Evolutionary conservation across 495 filamentous ascomycete genomes (phyloP).

Genomic region (Podospora pseudocomata): DNA sequence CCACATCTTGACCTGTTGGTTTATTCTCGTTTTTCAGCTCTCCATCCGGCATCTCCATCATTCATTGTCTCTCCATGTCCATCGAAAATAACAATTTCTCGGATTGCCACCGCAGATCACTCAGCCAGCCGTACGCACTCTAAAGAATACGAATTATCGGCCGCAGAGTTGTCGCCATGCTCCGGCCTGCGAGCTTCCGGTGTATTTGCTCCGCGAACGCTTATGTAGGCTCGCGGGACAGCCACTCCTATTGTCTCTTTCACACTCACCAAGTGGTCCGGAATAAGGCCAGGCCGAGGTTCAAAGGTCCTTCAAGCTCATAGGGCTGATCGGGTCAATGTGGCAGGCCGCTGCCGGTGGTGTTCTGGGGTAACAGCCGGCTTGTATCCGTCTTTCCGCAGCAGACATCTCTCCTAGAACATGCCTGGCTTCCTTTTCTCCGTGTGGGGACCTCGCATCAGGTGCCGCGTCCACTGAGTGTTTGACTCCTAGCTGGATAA

Average conservation of each 20-base stretch:
- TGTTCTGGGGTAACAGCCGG: constrained; percentile 1
- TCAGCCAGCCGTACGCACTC: background rate
- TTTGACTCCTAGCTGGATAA: background rate
- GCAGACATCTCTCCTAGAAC: background rate
- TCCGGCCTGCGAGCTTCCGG: background rate
- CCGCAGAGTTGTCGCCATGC: background rate
- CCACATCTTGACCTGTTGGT: background rate
- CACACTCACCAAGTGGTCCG: background rate
- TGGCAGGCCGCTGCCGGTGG: background rate
- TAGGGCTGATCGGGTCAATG: background rate
- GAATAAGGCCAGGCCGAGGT: background rate
- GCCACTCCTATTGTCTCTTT: background rate
- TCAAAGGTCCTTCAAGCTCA: background rate
- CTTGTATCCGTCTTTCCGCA: background rate
- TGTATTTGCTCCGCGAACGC: background rate
- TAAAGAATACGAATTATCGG: background rate
- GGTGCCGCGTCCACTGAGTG: constrained; percentile 1
- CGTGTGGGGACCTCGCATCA: background rate
- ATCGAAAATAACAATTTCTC: background rate
- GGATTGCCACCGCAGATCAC: background rate
- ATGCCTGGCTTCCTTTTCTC: background rate
- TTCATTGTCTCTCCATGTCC: background rate
- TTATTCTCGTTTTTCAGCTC: background rate
- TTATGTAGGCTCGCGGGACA: background rate
- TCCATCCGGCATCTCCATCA: background rate